These are phyloP conservation scores for Xylariaceae sp. DNA, from an alignment of 2,329 filamentous ascomycete genomes.

Conservation along the genomic window DNA sequence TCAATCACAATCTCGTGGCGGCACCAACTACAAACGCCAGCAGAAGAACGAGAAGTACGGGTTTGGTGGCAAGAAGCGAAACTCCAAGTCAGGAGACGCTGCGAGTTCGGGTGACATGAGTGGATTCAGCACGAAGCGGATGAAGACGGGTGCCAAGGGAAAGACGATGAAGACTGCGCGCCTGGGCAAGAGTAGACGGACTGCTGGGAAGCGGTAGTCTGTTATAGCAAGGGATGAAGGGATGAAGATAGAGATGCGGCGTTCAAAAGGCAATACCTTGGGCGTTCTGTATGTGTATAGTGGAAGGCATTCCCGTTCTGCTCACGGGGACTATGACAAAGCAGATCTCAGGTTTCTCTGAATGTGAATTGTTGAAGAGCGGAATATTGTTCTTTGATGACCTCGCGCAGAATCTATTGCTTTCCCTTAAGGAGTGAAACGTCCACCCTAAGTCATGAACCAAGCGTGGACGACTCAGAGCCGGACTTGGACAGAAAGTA, in stretches of 20 bases:
- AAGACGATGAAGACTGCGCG: slow-evolving; percentile 38
- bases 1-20: slow-evolving; percentile 36
- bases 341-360: too few species aligned
- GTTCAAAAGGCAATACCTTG: neutral
- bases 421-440: too few species aligned
- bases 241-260: neutral
- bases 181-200: slow-evolving; percentile 50
- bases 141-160: slow-evolving; percentile 59
- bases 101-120: slow-evolving; percentile 75
- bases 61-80: slow-evolving; percentile 92
- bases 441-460: too few species aligned
- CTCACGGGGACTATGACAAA: too few species aligned
- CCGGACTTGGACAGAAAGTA: too few species aligned
- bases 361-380: too few species aligned
- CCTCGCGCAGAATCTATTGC: too few species aligned
- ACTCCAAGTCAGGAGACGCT: slow-evolving; percentile 87
- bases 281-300: too few species aligned
- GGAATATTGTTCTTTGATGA: too few species aligned
- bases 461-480: too few species aligned
- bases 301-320: too few species aligned
- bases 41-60: slow-evolving; percentile 96
- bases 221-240: neutral
- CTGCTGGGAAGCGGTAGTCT: slow-evolving; percentile 35
- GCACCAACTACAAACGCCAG: slow-evolving; percentile 67
- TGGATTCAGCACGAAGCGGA: slow-evolving; percentile 76